Percentiles rank a stretch among this genome's conserved stretches.
Evolutionary conservation across 2,329 filamentous ascomycete genomes (phyloP).

Genomic region (Epichloe sp.): DNA sequence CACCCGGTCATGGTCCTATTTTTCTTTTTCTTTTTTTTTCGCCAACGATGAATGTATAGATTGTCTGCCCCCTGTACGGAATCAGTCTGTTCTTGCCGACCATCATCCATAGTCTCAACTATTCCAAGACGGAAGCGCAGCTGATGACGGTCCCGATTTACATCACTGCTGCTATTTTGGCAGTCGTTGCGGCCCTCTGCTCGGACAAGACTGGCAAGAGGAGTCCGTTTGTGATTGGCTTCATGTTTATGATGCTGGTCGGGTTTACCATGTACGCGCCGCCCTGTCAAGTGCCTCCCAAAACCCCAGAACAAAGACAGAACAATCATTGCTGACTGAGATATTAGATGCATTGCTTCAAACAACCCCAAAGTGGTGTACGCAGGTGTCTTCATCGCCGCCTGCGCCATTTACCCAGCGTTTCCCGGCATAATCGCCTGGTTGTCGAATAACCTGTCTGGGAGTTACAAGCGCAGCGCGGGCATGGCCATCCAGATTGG

Average conservation of each 20-base stretch:
- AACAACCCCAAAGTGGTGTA: constrained; percentile 50
- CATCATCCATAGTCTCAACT: constrained; percentile 48
- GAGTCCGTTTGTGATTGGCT: constrained; percentile 41
- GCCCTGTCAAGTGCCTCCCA: too few species aligned
- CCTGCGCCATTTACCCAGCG: constrained; percentile 67
- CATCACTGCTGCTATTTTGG: constrained; percentile 49
- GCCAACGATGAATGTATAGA: constrained; percentile 15
- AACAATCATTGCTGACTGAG: neutral
- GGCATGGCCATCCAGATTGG: constrained; percentile 55
- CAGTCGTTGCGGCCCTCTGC: constrained; percentile 37
- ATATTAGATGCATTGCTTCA: constrained; percentile 42
- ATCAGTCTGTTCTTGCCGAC: constrained; percentile 49
- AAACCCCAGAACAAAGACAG: neutral
- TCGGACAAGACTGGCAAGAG: constrained; percentile 42
- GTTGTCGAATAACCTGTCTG: constrained; percentile 65
- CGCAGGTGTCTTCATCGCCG: constrained; percentile 62
- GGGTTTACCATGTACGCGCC: constrained; percentile 40
- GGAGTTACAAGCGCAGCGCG: constrained; percentile 47
- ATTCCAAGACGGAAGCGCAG: constrained; percentile 42
- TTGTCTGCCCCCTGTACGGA: constrained; percentile 41
- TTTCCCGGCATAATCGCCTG: constrained; percentile 70
- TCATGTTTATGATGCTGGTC: constrained; percentile 38
- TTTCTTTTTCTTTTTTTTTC: neutral
- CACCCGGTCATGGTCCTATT: too few species aligned
- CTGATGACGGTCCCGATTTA: constrained; percentile 50